A percentile compares a stretch with the other conserved stretches of the same genome.
Evolutionary conservation across 2,329 filamentous ascomycete genomes (phyloP).

Genomic region (Diaporthe sp.): DNA sequence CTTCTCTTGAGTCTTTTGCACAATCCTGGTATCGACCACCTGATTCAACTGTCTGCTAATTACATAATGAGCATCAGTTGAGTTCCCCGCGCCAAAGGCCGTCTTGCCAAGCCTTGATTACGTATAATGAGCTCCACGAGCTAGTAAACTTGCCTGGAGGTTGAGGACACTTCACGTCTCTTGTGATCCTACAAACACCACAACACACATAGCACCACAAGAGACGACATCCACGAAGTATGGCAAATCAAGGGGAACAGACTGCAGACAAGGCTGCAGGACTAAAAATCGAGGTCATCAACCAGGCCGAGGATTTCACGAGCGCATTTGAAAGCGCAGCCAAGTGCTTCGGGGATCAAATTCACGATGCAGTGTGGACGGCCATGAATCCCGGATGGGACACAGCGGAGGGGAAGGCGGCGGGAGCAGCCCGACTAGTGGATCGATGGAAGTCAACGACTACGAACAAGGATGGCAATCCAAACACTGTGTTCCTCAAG

Average conservation of each 20-base stretch:
- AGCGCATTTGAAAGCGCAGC: slow-evolving; percentile 43
- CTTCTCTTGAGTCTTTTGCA: not conserved
- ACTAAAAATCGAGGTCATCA: not conserved
- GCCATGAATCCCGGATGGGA: slow-evolving; percentile 69
- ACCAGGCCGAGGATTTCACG: slow-evolving; percentile 6
- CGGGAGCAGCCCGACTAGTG: slow-evolving; percentile 54
- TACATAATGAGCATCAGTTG: slow-evolving; percentile 5
- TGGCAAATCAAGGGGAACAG: not conserved
- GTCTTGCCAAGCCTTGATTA: slow-evolving; percentile 23
- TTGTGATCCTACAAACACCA: not conserved
- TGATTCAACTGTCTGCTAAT: slow-evolving; percentile 1
- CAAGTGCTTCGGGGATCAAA: slow-evolving; percentile 65
- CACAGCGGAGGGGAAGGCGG: slow-evolving; percentile 58
- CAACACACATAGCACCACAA: not conserved
- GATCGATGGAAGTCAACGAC: slow-evolving; percentile 58
- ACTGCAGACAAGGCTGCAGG: not conserved
- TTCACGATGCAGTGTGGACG: slow-evolving; percentile 64
- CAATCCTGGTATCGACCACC: not conserved
- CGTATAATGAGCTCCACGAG: not conserved
- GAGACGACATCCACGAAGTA: not conserved
- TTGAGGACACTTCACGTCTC: not conserved
- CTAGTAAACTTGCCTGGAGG: not conserved
- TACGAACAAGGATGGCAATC: slow-evolving; percentile 58
- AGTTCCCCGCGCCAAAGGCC: not conserved
- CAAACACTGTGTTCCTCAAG: slow-evolving; percentile 67